Conservation (phyloP, 768 basidiomycete genomes). For the Cystobasidium tubakii region DNA sequence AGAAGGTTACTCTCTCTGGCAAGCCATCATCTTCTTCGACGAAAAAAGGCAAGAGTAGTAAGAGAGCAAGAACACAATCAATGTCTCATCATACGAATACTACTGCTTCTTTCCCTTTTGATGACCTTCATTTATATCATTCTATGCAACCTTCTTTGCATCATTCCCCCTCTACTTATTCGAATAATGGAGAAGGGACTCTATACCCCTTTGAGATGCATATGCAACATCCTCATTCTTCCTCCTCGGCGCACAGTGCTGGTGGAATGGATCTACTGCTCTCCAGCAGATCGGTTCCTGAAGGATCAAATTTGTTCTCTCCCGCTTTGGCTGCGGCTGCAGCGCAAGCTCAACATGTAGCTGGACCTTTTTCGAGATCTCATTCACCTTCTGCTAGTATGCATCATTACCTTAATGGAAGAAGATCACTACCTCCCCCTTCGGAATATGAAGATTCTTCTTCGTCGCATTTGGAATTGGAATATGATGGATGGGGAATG, state of each 20-base stretch:
- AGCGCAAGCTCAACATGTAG: not conserved
- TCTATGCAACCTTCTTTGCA: not conserved
- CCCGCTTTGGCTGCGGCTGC: conserved; percentile 9
- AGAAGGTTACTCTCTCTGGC: not conserved
- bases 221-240: not conserved
- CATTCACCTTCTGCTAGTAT: conserved; percentile 15
- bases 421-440: conserved; percentile 2
- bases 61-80: conserved; percentile 30
- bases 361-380: conserved; percentile 25
- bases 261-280: conserved; percentile 4
- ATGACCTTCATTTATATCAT: conserved; percentile 24
- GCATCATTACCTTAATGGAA: not conserved
- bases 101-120: conserved; percentile 32
- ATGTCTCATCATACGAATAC: conserved; percentile 14
- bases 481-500: conserved; percentile 18
- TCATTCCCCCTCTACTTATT: not conserved
- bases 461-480: not conserved
- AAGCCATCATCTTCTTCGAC: not conserved
- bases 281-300: conserved; percentile 20
- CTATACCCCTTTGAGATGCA: conserved; percentile 30
- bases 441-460: not conserved
- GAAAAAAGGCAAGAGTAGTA: conserved; percentile 1
- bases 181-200: conserved; percentile 4
- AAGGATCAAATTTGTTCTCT: conserved; percentile 18
- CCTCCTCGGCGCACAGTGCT: too few species aligned